A percentile compares a stretch with the other conserved stretches of the same genome.
phyloP scores from a whole-genome alignment of 257 asterid species.

The Jacaranda mimosifolia region DNA sequence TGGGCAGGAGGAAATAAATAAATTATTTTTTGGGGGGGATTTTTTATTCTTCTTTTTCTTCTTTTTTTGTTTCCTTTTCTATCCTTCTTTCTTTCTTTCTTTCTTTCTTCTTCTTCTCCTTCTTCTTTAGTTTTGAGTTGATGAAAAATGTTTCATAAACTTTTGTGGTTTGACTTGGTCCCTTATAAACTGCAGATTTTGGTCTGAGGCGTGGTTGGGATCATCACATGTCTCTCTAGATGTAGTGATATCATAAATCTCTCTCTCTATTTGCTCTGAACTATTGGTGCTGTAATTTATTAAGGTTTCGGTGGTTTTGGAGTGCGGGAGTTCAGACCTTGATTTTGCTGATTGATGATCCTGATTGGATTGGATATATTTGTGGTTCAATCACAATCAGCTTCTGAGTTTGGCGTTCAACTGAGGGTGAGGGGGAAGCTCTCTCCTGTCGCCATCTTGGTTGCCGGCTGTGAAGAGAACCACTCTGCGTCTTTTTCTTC shows the following conservation, averaged over 20 bases:
- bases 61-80: too few relatives aligned
- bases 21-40: too few relatives aligned
- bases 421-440: slow-evolving; percentile 60
- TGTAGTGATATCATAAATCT: slow-evolving; percentile 42
- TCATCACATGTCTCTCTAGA: slow-evolving; percentile 53
- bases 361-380: slow-evolving; percentile 34
- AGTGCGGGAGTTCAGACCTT: slow-evolving; percentile 35
- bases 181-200: slow-evolving; percentile 44
- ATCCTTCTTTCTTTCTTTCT: too few relatives aligned
- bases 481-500: slow-evolving; percentile 33
- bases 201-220: slow-evolving; percentile 31
- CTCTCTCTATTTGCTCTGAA: slow-evolving; percentile 30
- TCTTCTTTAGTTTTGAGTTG: neutral
- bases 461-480: slow-evolving; percentile 55
- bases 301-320: slow-evolving; percentile 18
- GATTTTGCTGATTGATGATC: slow-evolving; percentile 56
- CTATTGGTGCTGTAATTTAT: slow-evolving; percentile 16
- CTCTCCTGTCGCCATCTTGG: slow-evolving; percentile 67
- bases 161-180: slow-evolving; percentile 17
- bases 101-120: neutral
- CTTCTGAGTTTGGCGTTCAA: slow-evolving; percentile 61
- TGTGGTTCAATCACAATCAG: slow-evolving; percentile 50
- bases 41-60: too few relatives aligned
- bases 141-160: neutral
- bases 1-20: too few relatives aligned